phyloP scores from a whole-genome alignment of 2,329 filamentous ascomycete genomes.

The Beauveria sp. region DNA sequence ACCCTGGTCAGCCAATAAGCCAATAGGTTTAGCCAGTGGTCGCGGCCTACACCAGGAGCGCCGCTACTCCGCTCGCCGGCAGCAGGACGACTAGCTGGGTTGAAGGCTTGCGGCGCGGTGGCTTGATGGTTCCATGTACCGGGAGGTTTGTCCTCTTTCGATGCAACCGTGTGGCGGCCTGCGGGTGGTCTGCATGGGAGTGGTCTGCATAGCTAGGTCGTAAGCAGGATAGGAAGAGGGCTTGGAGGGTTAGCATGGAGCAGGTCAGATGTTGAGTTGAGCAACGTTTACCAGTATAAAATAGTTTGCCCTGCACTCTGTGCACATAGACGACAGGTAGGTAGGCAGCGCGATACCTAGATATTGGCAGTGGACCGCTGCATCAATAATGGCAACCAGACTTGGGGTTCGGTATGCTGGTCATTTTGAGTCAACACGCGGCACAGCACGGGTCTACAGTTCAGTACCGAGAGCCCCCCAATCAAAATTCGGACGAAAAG shows the following conservation, averaged over 20 bases:
- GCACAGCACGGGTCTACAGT: too few relatives aligned
- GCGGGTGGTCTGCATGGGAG: not conserved
- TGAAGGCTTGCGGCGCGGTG: not conserved
- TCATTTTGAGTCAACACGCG: too few relatives aligned
- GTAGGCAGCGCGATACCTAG: too few relatives aligned
- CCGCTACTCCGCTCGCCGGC: conserved; percentile 1
- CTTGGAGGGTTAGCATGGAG: not conserved
- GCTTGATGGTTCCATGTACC: conserved; percentile 8
- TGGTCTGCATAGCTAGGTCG: not conserved
- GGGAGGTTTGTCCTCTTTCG: not conserved
- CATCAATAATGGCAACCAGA: too few relatives aligned
- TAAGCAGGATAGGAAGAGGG: too few relatives aligned
- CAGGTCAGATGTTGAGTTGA: not conserved
- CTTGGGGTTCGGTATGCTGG: too few relatives aligned
- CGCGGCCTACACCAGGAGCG: not conserved
- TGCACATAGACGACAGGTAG: too few relatives aligned
- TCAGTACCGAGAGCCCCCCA: too few relatives aligned
- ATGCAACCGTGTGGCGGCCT: conserved; percentile 3
- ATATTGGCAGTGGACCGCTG: too few relatives aligned
- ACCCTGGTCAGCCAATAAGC: conserved; percentile 5
- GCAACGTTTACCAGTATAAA: too few relatives aligned
- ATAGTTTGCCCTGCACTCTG: too few relatives aligned
- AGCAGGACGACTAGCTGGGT: not conserved
- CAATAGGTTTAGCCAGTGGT: conserved; percentile 5
- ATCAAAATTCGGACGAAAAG: too few relatives aligned